Conservation (phyloP, 164 flowering plant genomes). For the Sedum album region DNA sequence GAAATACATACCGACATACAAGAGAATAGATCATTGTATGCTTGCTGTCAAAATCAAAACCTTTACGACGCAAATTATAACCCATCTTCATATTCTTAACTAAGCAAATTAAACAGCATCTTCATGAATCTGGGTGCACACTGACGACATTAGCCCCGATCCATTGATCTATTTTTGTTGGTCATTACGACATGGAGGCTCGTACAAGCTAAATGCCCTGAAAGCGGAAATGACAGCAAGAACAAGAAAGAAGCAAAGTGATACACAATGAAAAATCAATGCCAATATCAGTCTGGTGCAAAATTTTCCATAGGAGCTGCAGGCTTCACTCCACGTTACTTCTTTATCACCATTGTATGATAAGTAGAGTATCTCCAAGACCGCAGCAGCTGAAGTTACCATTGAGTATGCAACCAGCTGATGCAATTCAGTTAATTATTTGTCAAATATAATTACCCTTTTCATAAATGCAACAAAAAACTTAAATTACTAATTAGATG, state of each 20-base stretch:
- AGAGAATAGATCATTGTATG: too few species aligned
- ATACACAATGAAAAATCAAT: constrained; percentile 54
- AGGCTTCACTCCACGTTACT: constrained; percentile 89
- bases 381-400: constrained; percentile 69
- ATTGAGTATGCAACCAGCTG: constrained; percentile 71
- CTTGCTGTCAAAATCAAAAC: too few species aligned
- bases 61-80: too few species aligned
- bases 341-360: constrained; percentile 55
- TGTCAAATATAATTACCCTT: background rate
- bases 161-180: too few species aligned
- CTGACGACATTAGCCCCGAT: too few species aligned
- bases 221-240: constrained; percentile 69
- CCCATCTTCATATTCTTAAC: too few species aligned
- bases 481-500: too few species aligned
- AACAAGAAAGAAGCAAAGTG: constrained; percentile 47
- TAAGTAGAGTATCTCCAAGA: constrained; percentile 46
- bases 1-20: too few species aligned
- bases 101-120: too few species aligned
- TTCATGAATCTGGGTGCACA: too few species aligned
- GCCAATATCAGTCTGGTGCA: constrained; percentile 51
- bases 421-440: background rate
- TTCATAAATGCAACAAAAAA: background rate
- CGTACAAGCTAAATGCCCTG: constrained; percentile 49
- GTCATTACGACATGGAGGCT: constrained; percentile 36
- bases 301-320: constrained; percentile 56